Evolutionary conservation across 495 filamentous ascomycete species (phyloP).

Genomic region (Haplographium delicatum): DNA sequence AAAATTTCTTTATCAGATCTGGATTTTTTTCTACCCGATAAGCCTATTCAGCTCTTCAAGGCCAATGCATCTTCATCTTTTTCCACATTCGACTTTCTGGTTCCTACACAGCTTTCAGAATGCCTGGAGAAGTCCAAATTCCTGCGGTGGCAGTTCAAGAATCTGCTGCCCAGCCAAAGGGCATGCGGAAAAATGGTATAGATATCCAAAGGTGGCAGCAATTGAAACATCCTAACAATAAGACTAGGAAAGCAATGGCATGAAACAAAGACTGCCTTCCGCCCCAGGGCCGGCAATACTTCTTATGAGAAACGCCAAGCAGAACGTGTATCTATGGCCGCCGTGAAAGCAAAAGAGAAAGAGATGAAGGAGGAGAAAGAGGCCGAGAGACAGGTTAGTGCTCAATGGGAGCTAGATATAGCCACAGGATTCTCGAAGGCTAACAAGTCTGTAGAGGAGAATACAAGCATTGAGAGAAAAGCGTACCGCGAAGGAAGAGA

Average conservation of each 20-base stretch:
- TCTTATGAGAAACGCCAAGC: slow-evolving; percentile 72
- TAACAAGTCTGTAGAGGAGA: slow-evolving; percentile 48
- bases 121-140: slow-evolving; percentile 16
- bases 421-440: not conserved
- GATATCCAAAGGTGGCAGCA: slow-evolving; percentile 1
- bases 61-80: not conserved
- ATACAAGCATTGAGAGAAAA: slow-evolving; percentile 77
- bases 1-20: slow-evolving; percentile 11
- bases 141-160: not conserved
- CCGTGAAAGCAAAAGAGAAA: slow-evolving; percentile 82
- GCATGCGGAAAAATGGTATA: slow-evolving; percentile 64
- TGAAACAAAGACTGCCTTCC: slow-evolving; percentile 73
- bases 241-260: slow-evolving; percentile 93
- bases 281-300: slow-evolving; percentile 67
- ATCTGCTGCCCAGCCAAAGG: slow-evolving; percentile 26
- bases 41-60: slow-evolving; percentile 6
- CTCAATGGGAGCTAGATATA: not conserved
- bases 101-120: not conserved
- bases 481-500: slow-evolving; percentile 83
- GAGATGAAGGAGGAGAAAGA: slow-evolving; percentile 97
- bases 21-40: slow-evolving; percentile 10
- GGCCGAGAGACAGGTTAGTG: slow-evolving; percentile 68
- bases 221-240: slow-evolving; percentile 10
- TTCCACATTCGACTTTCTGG: not conserved
- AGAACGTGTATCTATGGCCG: slow-evolving; percentile 55